Percentiles rank a stretch among this genome's conserved stretches.
Evolutionary conservation across 768 basidiomycete species (phyloP).

Genomic region (Gymnopilus junonius): DNA sequence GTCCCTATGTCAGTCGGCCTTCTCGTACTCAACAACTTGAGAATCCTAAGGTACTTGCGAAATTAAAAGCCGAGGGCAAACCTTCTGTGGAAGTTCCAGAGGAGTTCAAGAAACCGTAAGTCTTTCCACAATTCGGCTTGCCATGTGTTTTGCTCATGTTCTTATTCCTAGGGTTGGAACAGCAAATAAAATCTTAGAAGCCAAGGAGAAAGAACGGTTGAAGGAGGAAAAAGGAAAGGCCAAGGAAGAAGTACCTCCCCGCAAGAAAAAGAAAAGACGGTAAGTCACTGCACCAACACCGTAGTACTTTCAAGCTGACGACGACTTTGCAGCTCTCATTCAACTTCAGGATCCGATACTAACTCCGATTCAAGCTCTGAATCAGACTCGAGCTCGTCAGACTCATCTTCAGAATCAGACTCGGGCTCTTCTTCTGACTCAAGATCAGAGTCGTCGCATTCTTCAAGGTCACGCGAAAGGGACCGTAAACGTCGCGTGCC

Average conservation of each 20-base stretch:
- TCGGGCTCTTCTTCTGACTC: constrained; percentile 45
- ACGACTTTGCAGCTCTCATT: constrained; percentile 20
- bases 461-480: constrained; percentile 43
- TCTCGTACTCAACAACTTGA: constrained; percentile 87
- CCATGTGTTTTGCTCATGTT: neutral
- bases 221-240: constrained; percentile 43
- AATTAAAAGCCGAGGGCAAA: constrained; percentile 70
- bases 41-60: constrained; percentile 69
- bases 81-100: constrained; percentile 88
- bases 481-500: constrained; percentile 29
- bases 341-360: constrained; percentile 26
- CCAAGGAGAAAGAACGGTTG: constrained; percentile 77
- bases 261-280: constrained; percentile 44
- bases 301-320: neutral
- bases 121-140: constrained; percentile 11
- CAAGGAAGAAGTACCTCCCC: constrained; percentile 37
- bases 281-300: constrained; percentile 16
- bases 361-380: constrained; percentile 37
- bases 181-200: constrained; percentile 85
- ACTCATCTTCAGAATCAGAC: constrained; percentile 43
- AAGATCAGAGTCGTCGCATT: constrained; percentile 40
- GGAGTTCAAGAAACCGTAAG: constrained; percentile 85
- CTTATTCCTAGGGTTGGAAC: constrained; percentile 60
- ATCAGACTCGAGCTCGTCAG: constrained; percentile 33
- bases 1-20: constrained; percentile 88